These are phyloP conservation scores for Ophiostoma himal-ulmi DNA, from an alignment of 2,329 filamentous ascomycete species.

Conservation along the genomic window DNA sequence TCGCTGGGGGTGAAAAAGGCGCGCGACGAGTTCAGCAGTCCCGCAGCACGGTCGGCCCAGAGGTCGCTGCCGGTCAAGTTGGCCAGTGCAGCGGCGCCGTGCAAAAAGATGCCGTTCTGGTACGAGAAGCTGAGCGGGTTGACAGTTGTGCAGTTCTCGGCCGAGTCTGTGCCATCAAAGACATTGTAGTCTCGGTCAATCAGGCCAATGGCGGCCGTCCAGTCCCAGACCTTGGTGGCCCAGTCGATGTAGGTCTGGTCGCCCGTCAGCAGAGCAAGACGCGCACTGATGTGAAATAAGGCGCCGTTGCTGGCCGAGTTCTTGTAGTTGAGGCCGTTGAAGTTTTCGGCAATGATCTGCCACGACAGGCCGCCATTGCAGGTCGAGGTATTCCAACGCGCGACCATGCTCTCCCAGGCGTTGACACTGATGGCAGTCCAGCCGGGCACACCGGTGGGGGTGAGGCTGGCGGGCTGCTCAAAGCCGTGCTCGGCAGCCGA, in stretches of 20 bases:
- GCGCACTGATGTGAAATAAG: conserved; percentile 76
- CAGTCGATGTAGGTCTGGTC: conserved; percentile 61
- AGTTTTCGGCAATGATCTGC: conserved; percentile 74
- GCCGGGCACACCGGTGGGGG: conserved; percentile 59
- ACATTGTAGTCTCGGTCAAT: conserved; percentile 51
- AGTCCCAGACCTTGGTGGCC: conserved; percentile 63
- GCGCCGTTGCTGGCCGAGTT: conserved; percentile 75
- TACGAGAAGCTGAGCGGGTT: conserved; percentile 59
- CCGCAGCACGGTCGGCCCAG: conserved; percentile 50
- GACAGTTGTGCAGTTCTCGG: conserved; percentile 47
- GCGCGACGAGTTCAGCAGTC: conserved; percentile 46
- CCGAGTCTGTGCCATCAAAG: conserved; percentile 56
- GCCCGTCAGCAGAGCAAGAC: conserved; percentile 63
- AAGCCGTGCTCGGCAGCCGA: conserved; percentile 64
- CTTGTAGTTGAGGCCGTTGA: conserved; percentile 73
- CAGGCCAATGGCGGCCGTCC: conserved; percentile 52
- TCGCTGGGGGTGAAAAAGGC: conserved; percentile 49
- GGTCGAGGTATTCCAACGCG: conserved; percentile 61
- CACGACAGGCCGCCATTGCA: conserved; percentile 71
- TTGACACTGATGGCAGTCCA: conserved; percentile 65
- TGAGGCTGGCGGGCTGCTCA: conserved; percentile 50
- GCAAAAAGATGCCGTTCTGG: conserved; percentile 59
- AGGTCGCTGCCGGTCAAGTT: conserved; percentile 50
- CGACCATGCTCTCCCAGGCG: conserved; percentile 64
- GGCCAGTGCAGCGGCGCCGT: conserved; percentile 58